Base-by-base conservation (phyloP, 495 filamentous ascomycete genomes). In the Terfezia claveryi region DNA sequence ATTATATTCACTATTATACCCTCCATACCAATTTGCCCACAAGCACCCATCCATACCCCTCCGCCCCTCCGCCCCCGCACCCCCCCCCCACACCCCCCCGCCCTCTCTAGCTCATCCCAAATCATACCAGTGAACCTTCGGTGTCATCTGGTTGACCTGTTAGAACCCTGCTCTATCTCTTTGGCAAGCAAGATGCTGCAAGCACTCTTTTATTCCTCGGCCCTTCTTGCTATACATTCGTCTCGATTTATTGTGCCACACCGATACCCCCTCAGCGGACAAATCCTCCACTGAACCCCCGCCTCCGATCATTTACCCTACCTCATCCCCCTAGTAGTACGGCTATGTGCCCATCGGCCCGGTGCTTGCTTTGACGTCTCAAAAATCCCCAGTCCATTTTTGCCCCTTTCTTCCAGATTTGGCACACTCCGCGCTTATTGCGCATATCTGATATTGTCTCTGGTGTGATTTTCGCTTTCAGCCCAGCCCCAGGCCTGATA, bases 11-110 rank as follows among this genome's bases (percentile, higher is more conserved):
- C 4, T 14, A 2, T 46, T 46, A 46, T 46, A 46, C 54, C 61
- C 54, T 61, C 51, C 59, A 62, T 61, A 50, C 57, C 58, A 59
- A 41, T 58, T 62, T 53, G 54, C 60, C 59, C 59, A 54, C 55
- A 62, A 53, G 59, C 60, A 53, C 59, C 60, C 54, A 57, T 61
- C 60, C 49, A 56, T 51, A 53, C 52, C 54, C 55, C 57, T 37
- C 51, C 38, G 49, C 55, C 50, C 51, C 58, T 27, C 52, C 41
- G 32, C 49, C 52, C 11, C 51, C 55, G 53, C 54, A n/a, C n/a
- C n/a, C n/a, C n/a, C n/a, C n/a, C n/a, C n/a, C n/a, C n/a, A n/a
- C n/a, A n/a, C 41, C 38, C 49, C 52, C 11, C 51, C 55, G 53
- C 54, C 27, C 56, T 51, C 56, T 51, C 51, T 53, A 58, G 27